Percentiles rank a stretch among this genome's conserved stretches.
Conservation (phyloP, 306 rosid species). For the Corylus americana region DNA sequence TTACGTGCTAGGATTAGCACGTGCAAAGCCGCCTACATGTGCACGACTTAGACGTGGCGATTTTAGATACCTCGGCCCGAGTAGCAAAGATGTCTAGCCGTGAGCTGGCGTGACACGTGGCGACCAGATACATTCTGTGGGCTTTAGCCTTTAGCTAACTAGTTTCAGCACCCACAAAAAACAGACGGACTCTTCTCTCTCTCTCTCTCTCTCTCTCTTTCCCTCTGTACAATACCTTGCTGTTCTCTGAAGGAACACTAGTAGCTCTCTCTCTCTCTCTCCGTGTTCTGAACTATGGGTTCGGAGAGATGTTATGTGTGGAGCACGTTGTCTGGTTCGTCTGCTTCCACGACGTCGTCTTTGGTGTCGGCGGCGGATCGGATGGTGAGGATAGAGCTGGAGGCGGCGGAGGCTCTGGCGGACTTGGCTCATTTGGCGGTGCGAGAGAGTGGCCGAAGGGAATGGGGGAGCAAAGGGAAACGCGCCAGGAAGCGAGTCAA, state of each 20-base stretch:
- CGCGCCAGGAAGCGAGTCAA: constrained; percentile 42
- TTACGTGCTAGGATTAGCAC: constrained; percentile 14
- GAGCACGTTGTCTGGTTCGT: constrained; percentile 28
- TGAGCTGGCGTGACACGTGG: constrained; percentile 67
- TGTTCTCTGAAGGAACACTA: constrained; percentile 3
- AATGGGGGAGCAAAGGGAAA: constrained; percentile 43
- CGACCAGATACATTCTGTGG: constrained; percentile 29
- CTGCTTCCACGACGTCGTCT: constrained; percentile 19
- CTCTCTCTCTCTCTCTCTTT: neutral
- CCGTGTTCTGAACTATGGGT: constrained; percentile 15
- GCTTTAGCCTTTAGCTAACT: constrained; percentile 24
- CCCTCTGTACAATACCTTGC: neutral
- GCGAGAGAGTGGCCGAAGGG: constrained; percentile 37
- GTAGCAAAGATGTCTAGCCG: constrained; percentile 35
- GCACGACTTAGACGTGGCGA: constrained; percentile 52
- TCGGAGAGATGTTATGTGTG: constrained; percentile 30
- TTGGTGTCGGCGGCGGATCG: constrained; percentile 39
- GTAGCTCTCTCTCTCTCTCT: neutral
- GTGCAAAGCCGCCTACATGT: constrained; percentile 51
- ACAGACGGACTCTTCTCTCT: neutral
- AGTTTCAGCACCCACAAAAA: constrained; percentile 2
- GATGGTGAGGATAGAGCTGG: constrained; percentile 67
- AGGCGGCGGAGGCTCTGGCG: constrained; percentile 95
- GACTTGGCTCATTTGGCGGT: constrained; percentile 67
- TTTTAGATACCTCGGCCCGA: constrained; percentile 43